These are phyloP conservation scores for Starmerella gropengiesseri DNA, from an alignment of 805 yeast species.

Conservation along the genomic window DNA sequence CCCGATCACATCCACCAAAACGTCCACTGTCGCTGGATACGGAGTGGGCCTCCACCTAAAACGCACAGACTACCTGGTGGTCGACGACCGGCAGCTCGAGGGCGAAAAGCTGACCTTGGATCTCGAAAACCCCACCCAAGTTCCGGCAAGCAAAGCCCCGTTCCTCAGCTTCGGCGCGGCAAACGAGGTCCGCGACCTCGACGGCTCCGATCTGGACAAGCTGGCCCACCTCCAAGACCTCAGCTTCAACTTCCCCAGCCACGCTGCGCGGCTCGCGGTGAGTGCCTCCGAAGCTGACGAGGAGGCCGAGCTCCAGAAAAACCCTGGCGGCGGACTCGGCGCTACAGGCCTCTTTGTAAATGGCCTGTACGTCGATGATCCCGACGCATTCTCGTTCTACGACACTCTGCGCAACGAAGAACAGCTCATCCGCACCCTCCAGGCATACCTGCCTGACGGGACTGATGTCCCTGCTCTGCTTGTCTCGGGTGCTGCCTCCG, in stretches of 20 bases:
- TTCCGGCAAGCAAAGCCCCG: constrained; percentile 9
- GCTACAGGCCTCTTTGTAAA: constrained; percentile 44
- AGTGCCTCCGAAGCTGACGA: constrained; percentile 25
- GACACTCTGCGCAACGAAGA: constrained; percentile 34
- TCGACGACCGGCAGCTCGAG: constrained; percentile 44
- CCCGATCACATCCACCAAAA: constrained; percentile 29
- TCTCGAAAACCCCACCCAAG: constrained; percentile 21
- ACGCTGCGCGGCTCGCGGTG: constrained; percentile 32
- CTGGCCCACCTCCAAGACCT: constrained; percentile 23
- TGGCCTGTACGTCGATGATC: constrained; percentile 42
- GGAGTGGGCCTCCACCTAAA: constrained; percentile 57
- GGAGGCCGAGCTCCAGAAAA: constrained; percentile 23
- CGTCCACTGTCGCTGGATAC: constrained; percentile 38
- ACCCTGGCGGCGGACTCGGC: constrained; percentile 27
- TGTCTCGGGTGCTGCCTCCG: constrained; percentile 11
- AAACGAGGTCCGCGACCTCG: constrained; percentile 8
- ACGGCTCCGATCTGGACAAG: constrained; percentile 1
- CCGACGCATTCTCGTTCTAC: constrained; percentile 28
- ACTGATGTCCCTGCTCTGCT: constrained; percentile 27
- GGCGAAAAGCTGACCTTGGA: constrained; percentile 19
- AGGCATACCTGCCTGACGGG: constrained; percentile 30
- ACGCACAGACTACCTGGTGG: constrained; percentile 53
- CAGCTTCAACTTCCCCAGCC: constrained; percentile 46
- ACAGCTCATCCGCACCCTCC: constrained; percentile 22
- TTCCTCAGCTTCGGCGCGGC: constrained; percentile 23